Percentiles rank a stretch among this genome's conserved stretches.
These are phyloP conservation scores for Blastosporella zonata DNA, from an alignment of 1,284 basidiomycete species.

Conservation along the genomic window DNA sequence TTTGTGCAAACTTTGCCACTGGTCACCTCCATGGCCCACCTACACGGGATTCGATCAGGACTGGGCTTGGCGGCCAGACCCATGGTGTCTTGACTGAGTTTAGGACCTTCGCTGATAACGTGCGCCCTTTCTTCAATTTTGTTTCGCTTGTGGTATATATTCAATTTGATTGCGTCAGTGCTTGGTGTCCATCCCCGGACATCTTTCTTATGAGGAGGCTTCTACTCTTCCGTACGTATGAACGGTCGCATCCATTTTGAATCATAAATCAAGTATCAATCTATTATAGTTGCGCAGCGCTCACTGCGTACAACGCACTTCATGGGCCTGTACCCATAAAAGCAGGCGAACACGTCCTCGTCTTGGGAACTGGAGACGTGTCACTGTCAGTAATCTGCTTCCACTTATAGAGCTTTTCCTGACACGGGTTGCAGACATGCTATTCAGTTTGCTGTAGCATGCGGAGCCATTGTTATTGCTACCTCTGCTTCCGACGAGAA, in stretches of 20 bases:
- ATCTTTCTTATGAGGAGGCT: constrained; percentile 51
- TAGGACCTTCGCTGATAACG: constrained; percentile 41
- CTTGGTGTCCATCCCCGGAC: constrained; percentile 41
- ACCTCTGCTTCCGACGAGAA: constrained; percentile 65
- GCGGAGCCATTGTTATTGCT: constrained; percentile 56
- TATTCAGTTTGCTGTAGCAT: constrained; percentile 52
- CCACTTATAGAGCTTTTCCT: background rate
- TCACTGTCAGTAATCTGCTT: constrained; percentile 38
- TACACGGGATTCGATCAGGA: constrained; percentile 27
- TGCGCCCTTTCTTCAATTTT: constrained; percentile 22
- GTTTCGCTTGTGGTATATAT: background rate
- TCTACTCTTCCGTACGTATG: constrained; percentile 42
- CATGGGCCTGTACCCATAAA: constrained; percentile 41
- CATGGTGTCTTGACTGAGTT: constrained; percentile 60
- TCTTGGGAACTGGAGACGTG: constrained; percentile 59
- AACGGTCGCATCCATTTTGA: background rate
- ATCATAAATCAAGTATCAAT: background rate
- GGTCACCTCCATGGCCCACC: constrained; percentile 41
- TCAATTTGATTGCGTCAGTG: constrained; percentile 23
- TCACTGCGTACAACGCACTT: constrained; percentile 51
- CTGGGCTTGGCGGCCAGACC: constrained; percentile 44
- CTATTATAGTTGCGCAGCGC: constrained; percentile 38
- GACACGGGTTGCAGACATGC: constrained; percentile 34
- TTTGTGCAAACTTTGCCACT: constrained; percentile 44
- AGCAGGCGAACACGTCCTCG: constrained; percentile 47